Conservation (phyloP, 2,329 filamentous ascomycete genomes). For the Penicillium sclerotiorum region DNA sequence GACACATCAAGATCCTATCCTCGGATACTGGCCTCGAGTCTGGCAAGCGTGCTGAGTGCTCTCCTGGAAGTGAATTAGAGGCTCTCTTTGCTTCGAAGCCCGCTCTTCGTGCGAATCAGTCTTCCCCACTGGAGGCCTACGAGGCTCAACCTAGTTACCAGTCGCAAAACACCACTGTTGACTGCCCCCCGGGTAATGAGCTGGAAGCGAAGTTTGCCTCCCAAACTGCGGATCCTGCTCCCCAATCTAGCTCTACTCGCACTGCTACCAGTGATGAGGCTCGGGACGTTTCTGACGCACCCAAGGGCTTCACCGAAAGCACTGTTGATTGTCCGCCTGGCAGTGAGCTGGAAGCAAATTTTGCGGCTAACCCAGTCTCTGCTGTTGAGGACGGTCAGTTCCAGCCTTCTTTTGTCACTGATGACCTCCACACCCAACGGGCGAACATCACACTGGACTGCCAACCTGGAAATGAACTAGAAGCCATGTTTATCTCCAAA, state of each 20-base stretch:
- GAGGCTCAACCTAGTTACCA: not conserved
- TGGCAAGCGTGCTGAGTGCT: not conserved
- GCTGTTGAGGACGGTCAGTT: not conserved
- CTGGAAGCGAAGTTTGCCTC: constrained; percentile 17
- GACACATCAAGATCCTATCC: not conserved
- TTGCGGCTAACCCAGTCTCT: not conserved
- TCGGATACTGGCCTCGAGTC: not conserved
- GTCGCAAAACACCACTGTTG: not conserved
- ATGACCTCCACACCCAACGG: not conserved
- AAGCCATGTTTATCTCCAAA: constrained; percentile 10
- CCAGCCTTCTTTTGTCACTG: constrained; percentile 3
- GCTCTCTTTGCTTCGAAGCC: not conserved
- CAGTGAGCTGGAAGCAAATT: constrained; percentile 18
- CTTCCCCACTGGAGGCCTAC: not conserved
- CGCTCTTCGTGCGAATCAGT: not conserved
- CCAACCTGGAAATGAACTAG: constrained; percentile 15
- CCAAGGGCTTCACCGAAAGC: not conserved
- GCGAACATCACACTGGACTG: constrained; percentile 13
- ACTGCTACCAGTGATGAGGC: too few relatives aligned
- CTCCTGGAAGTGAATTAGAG: not conserved
- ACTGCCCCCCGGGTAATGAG: constrained; percentile 6
- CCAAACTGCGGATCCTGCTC: constrained; percentile 5
- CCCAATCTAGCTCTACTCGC: too few relatives aligned
- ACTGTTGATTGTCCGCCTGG: constrained; percentile 19
- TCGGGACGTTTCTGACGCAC: constrained; percentile 5